A percentile compares a stretch with the other conserved stretches of the same genome.
Conservation (phyloP, 306 rosid genomes). For the Fragaria iinumae region DNA sequence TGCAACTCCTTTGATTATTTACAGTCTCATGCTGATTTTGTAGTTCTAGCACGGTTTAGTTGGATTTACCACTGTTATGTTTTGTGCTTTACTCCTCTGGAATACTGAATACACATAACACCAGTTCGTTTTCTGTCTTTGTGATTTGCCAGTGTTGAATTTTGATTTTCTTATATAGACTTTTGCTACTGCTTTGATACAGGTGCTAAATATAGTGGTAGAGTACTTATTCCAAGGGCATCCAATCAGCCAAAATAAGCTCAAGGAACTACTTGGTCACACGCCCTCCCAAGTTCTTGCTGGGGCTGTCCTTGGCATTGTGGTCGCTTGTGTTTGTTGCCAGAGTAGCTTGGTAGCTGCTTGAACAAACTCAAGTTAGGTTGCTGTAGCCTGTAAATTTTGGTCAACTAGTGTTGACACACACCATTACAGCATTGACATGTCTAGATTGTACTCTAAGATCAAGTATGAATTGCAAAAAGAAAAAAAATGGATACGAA, state of each 20-base stretch:
- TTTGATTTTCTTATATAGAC: not conserved
- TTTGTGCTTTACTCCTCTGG: not conserved
- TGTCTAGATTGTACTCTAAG: not conserved
- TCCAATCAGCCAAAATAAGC: constrained; percentile 84
- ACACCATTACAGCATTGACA: constrained; percentile 3
- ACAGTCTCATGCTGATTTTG: not conserved
- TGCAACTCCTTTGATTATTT: not conserved
- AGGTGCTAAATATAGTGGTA: constrained; percentile 91
- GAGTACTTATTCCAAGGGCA: constrained; percentile 85
- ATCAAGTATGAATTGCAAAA: not conserved
- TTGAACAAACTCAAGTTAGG: constrained; percentile 6
- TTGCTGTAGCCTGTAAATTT: constrained; percentile 12
- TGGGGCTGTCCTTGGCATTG: constrained; percentile 77
- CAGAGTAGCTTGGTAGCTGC: constrained; percentile 45
- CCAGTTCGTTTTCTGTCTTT: not conserved
- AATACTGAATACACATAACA: not conserved
- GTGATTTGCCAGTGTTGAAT: not conserved
- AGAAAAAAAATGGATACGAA: not conserved
- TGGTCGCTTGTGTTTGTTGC: constrained; percentile 69
- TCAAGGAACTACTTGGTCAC: constrained; percentile 90
- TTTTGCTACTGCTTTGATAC: constrained; percentile 20
- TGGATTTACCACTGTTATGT: not conserved
- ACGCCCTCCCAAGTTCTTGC: constrained; percentile 84
- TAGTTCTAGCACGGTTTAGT: not conserved
- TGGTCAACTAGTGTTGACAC: constrained; percentile 14